Percentiles rank a stretch among this genome's conserved stretches.
Evolutionary conservation across 495 filamentous ascomycete genomes (phyloP).

Genomic region (Aspergillus ostianus): DNA sequence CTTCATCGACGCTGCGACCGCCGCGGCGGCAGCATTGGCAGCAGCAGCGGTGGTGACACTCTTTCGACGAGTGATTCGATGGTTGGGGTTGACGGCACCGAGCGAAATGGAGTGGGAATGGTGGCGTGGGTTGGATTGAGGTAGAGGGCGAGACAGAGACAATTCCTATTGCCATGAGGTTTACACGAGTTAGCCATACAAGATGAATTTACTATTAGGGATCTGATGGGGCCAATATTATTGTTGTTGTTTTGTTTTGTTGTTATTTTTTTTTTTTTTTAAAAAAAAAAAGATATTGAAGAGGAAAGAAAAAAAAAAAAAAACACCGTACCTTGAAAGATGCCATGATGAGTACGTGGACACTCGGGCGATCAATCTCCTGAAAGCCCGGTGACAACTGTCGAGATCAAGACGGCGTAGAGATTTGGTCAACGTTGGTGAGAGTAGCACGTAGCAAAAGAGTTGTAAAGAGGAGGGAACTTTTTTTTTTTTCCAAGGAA

Average conservation of each 20-base stretch:
- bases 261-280: too few species aligned
- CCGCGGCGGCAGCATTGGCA: conserved; percentile 73
- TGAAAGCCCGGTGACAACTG: conserved; percentile 31
- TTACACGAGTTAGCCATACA: not conserved
- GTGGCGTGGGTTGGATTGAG: conserved; percentile 58
- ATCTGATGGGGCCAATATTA: not conserved
- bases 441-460: not conserved
- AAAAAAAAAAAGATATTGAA: conserved; percentile 4
- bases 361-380: conserved; percentile 34
- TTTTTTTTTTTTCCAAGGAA: not conserved
- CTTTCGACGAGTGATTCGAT: conserved; percentile 90
- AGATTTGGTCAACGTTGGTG: conserved; percentile 2
- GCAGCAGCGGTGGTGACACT: conserved; percentile 78
- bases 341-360: conserved; percentile 39
- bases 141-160: conserved; percentile 46
- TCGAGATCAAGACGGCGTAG: conserved; percentile 15
- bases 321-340: conserved; percentile 44
- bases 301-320: conserved; percentile 7
- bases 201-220: not conserved
- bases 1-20: conserved; percentile 71
- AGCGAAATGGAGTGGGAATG: conserved; percentile 82
- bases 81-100: conserved; percentile 72
- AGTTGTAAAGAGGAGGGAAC: not conserved
- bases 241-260: too few species aligned
- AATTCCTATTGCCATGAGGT: conserved; percentile 37